Base-by-base conservation (phyloP, 2,329 filamentous ascomycete genomes). In the Bisporella sp. region DNA sequence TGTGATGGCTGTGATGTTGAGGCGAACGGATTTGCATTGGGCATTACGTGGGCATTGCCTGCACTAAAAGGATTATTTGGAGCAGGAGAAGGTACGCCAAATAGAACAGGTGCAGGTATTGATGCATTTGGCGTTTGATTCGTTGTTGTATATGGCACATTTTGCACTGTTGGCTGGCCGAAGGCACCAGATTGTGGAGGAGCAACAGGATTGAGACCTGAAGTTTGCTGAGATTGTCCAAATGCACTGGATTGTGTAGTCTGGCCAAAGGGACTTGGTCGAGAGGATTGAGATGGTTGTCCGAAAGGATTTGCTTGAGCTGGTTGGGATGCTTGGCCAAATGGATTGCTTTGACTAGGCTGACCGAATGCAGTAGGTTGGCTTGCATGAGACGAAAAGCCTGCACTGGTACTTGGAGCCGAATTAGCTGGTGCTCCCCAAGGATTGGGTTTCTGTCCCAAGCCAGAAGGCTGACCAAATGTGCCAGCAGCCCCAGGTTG, bases 401-500 rank as follows among this genome's bases (percentile, higher is more conserved):
- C 41, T 35, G 45, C 48, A 32, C 31, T 44, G 6, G 51, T 21
- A 30, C 35, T 45, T 37, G 53, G 37, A 7, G 8, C 8, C 6
- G 45, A 3, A n/a, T 11, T 13, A 33, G 31, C 46, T 30, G 54
- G 35, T 5, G 52, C 46, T 28, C 54, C 52, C 57, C 60, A 68
- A 31, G 56, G 59, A 49, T 57, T 59, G 5, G 67, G 62, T 40
- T 37, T 49, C 50, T 66, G 66, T 5, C 65, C 66, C 32, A 68
- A 63, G 31, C 61, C 59, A 47, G 69, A 62, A 40, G 64, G 62
- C 52, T 70, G 66, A 13, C 69, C 68, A 54, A 73, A 73, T 4
- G 43, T 21, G 13, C 49, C 45, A 5, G 13, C 43, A 37, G 45
- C 45, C n/a, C 56, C 51, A 46, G 31, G 48, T 42, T 46, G 55